Evolutionary conservation across 148 eudicot genomes (phyloP).

Genomic region (Fallopia convolvulus): DNA sequence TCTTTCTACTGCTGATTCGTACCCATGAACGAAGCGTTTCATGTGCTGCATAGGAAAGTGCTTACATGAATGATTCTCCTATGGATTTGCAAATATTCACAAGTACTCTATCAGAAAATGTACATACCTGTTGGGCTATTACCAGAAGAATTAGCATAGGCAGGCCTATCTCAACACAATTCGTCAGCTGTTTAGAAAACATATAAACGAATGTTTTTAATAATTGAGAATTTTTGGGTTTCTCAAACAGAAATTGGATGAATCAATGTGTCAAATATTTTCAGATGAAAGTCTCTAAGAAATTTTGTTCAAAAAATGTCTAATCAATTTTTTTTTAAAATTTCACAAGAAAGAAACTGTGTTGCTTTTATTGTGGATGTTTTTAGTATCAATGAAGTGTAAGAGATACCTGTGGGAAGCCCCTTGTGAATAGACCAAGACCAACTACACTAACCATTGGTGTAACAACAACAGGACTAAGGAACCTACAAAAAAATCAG

Average conservation of each 20-base stretch:
- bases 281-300: no score
- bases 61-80: not conserved
- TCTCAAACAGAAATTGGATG: no score
- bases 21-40: slow-evolving; percentile 40
- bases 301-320: no score
- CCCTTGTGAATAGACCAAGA: slow-evolving; percentile 76
- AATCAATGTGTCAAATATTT: no score
- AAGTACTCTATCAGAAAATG: slow-evolving; percentile 1
- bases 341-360: no score
- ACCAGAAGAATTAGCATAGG: slow-evolving; percentile 76
- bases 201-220: no score
- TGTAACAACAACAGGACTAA: slow-evolving; percentile 71
- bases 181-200: slow-evolving; percentile 33
- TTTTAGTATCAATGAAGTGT: not conserved
- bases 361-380: no score
- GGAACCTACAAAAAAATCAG: slow-evolving; percentile 33
- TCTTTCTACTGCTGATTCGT: slow-evolving; percentile 51
- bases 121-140: slow-evolving; percentile 59
- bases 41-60: slow-evolving; percentile 36
- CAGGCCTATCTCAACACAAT: slow-evolving; percentile 84
- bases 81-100: not conserved
- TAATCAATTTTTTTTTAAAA: no score
- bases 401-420: slow-evolving; percentile 67
- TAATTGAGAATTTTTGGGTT: no score
- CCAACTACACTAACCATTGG: slow-evolving; percentile 79